Base-by-base conservation (phyloP, 2,329 filamentous ascomycete genomes). In the Cladosporium cucumerinum region DNA sequence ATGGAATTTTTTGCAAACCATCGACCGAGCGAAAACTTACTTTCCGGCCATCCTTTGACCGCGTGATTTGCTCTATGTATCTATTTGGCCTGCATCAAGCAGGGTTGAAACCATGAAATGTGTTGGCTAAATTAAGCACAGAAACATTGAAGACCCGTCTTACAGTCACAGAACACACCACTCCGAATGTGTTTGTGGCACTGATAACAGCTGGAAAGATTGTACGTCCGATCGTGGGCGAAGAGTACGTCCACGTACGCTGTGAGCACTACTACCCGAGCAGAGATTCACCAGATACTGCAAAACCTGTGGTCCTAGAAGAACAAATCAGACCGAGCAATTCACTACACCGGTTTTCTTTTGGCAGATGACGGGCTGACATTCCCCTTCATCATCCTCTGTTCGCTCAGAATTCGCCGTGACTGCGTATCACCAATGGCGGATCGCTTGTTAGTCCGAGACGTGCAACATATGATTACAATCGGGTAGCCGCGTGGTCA, bases 1-100 rank as follows among this genome's bases (percentile, higher is more conserved):
- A 62, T 62, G 43, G 58, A 61, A 36, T 43, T 58, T 46, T 39
- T 30, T 30, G 51, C 51, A 54, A 54, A 30, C 16, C 48, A 51
- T 21, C n/a, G 39, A 21, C n/a, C 4, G 8, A 46, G n/a, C 39
- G 8, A 46, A 4, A 46, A 21, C 7, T n/a, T 8, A 12, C 0
- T 21, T 46, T 23, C 5, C 6, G 5, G 8, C n/a, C 2, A 46
- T 46, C 10, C 1, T 46, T 1, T 10, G n/a, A 46, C 12, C 23
- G 16, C 6, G 36, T 43, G 39, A 43, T 21, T 8, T 43, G 18
- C 18, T 43, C 18, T 43, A n/a, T 11, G 0, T n/a, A 10, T 46
- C n/a, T 21, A n/a, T 3, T 21, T 46, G 39, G 8, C 39, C 39
- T 4, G 39, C 39, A 23, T 21, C n/a, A 21, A 46, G 39, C n/a